Conservation (phyloP, 1,284 basidiomycete genomes). For the Apiotrichum veenhuisii region DNA sequence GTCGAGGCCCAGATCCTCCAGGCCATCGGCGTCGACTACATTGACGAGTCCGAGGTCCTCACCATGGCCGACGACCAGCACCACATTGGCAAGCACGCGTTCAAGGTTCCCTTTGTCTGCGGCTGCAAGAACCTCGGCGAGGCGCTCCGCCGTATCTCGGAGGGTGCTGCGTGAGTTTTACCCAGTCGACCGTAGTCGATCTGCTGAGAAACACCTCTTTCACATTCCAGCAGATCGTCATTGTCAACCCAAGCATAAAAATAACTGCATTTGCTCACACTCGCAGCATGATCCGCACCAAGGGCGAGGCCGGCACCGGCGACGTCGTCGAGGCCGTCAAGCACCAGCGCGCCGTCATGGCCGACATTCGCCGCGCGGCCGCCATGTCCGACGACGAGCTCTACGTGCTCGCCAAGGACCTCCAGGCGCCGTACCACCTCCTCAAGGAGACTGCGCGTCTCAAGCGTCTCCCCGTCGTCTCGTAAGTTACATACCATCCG, state of each 20-base stretch:
- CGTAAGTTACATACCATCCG: too few species aligned
- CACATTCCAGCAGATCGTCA: too few species aligned
- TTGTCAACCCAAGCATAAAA: too few species aligned
- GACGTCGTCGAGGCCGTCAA: slow-evolving; percentile 97
- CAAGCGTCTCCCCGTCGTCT: slow-evolving; percentile 85
- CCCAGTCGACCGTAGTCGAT: too few species aligned
- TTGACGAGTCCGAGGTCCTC: slow-evolving; percentile 95
- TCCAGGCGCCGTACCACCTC: slow-evolving; percentile 93
- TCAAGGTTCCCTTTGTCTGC: slow-evolving; percentile 69
- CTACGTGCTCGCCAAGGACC: slow-evolving; percentile 86
- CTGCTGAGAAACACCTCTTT: too few species aligned
- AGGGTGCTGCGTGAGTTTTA: slow-evolving; percentile 76
- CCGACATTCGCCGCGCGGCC: slow-evolving; percentile 80
- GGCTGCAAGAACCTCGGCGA: slow-evolving; percentile 65
- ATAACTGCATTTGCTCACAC: not conserved
- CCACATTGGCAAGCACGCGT: slow-evolving; percentile 75
- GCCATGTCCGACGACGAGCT: slow-evolving; percentile 93
- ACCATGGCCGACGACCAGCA: slow-evolving; percentile 91
- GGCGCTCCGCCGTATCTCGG: slow-evolving; percentile 91
- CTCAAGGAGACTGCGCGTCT: slow-evolving; percentile 93
- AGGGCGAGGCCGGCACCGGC: slow-evolving; percentile 95
- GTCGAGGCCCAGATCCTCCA: slow-evolving; percentile 97
- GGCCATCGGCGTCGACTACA: slow-evolving; percentile 93
- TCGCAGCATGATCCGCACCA: slow-evolving; percentile 75
- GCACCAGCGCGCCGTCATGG: slow-evolving; percentile 77